phyloP scores from a whole-genome alignment of 345 rosid species.

The Iberis pinnata region DNA sequence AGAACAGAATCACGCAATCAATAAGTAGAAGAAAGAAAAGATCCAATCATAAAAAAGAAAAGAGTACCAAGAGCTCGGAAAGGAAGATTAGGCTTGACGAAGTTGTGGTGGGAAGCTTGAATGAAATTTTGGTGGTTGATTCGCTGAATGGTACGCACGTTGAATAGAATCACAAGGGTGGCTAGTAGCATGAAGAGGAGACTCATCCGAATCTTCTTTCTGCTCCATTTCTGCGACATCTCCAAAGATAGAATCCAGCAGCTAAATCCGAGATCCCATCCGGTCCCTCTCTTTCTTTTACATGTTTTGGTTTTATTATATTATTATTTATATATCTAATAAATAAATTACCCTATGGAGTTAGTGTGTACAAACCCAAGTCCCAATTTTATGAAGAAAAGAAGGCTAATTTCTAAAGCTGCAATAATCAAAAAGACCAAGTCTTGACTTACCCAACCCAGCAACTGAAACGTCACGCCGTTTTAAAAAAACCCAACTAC shows the following conservation, averaged over 20 bases:
- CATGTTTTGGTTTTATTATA: too few relatives aligned
- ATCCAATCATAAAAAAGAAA: background rate
- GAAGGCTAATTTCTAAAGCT: too few relatives aligned
- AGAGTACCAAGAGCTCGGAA: slow-evolving; percentile 36
- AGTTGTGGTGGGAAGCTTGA: slow-evolving; percentile 22
- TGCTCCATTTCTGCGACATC: slow-evolving; percentile 67
- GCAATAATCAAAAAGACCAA: slow-evolving; percentile 25
- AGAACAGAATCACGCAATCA: background rate
- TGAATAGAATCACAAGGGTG: slow-evolving; percentile 44
- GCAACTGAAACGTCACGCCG: background rate
- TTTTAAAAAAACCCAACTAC: background rate
- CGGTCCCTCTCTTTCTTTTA: too few relatives aligned
- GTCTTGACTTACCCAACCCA: background rate
- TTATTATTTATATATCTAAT: too few relatives aligned
- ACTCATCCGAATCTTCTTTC: slow-evolving; percentile 54
- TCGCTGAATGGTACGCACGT: slow-evolving; percentile 50
- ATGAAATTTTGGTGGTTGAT: slow-evolving; percentile 31
- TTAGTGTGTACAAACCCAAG: too few relatives aligned
- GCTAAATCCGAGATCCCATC: too few relatives aligned
- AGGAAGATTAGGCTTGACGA: slow-evolving; percentile 54
- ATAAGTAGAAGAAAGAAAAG: too few relatives aligned
- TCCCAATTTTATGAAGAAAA: too few relatives aligned
- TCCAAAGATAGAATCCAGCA: too few relatives aligned
- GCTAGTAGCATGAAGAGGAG: slow-evolving; percentile 40
- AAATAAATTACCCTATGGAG: too few relatives aligned